Conservation (phyloP, 2,329 filamentous ascomycete genomes). For the Pseudocercospora fuligena region DNA sequence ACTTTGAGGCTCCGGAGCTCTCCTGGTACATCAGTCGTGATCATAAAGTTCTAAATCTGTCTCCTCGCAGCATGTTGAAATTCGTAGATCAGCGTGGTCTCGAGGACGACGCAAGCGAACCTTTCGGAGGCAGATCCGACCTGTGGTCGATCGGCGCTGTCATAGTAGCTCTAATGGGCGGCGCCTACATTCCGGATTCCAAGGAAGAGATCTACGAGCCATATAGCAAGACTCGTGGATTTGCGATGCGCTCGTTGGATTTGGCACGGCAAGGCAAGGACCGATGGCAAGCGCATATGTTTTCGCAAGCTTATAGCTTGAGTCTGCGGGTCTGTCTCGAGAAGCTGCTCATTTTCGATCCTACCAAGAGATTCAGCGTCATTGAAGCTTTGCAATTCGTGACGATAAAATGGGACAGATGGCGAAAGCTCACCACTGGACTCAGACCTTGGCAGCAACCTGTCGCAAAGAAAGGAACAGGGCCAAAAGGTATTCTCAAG, state of each 20-base stretch:
- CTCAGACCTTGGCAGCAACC: background rate
- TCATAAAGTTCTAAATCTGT: background rate
- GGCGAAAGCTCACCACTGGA: background rate
- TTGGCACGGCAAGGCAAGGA: background rate
- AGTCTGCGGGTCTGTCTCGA: background rate
- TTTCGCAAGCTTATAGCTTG: background rate
- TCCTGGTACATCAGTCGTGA: conserved; percentile 14
- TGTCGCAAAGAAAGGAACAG: background rate
- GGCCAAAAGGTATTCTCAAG: background rate
- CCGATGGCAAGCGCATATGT: background rate
- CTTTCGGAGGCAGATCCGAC: conserved; percentile 16
- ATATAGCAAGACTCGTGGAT: background rate
- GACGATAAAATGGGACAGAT: background rate
- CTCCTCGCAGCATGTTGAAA: background rate
- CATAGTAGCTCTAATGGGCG: conserved; percentile 23
- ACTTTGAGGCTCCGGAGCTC: conserved; percentile 19
- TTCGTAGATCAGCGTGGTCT: background rate
- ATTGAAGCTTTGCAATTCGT: background rate
- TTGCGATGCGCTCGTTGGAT: background rate
- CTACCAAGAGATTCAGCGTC: background rate
- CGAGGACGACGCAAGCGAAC: background rate
- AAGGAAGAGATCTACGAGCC: background rate
- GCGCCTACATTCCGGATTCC: background rate
- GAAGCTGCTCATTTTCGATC: background rate
- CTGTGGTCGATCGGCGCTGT: conserved; percentile 26